These are phyloP conservation scores for Sporothrix pallida DNA, from an alignment of 2,329 filamentous ascomycete species.

Conservation along the genomic window DNA sequence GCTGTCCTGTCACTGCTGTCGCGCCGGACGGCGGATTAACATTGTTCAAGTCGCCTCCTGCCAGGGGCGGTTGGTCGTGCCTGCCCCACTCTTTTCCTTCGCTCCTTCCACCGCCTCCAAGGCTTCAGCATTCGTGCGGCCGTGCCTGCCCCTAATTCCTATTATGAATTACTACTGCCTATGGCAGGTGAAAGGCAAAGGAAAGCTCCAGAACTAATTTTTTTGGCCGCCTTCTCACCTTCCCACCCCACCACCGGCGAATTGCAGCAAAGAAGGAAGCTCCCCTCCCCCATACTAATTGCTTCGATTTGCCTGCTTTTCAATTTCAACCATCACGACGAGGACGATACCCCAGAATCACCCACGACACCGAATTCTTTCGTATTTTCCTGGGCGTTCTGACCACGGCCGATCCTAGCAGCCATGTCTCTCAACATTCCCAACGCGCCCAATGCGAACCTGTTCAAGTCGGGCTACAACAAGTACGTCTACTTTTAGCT, in stretches of 20 bases:
- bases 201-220: slow-evolving; percentile 37
- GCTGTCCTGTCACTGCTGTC: background rate
- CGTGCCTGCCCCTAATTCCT: slow-evolving; percentile 12
- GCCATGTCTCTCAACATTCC: slow-evolving; percentile 96
- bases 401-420: slow-evolving; percentile 5
- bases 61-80: background rate
- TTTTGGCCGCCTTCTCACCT: slow-evolving; percentile 31
- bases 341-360: slow-evolving; percentile 20
- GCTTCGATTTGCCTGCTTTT: slow-evolving; percentile 13
- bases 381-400: background rate
- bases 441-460: slow-evolving; percentile 85
- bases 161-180: slow-evolving; percentile 16
- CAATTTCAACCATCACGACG: slow-evolving; percentile 12
- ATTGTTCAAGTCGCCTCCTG: slow-evolving; percentile 30
- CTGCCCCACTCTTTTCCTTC: slow-evolving; percentile 17
- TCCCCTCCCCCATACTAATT: slow-evolving; percentile 19
- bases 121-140: slow-evolving; percentile 29
- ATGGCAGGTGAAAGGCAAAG: background rate
- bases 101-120: slow-evolving; percentile 23
- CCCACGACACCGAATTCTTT: background rate
- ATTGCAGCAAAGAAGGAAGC: slow-evolving; percentile 23
- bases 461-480: slow-evolving; percentile 97
- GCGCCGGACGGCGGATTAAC: slow-evolving; percentile 35
- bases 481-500: slow-evolving; percentile 64
- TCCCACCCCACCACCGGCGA: slow-evolving; percentile 23